phyloP scores from a whole-genome alignment of 805 yeast genomes.

The Debaryomyces hansenii region DNA sequence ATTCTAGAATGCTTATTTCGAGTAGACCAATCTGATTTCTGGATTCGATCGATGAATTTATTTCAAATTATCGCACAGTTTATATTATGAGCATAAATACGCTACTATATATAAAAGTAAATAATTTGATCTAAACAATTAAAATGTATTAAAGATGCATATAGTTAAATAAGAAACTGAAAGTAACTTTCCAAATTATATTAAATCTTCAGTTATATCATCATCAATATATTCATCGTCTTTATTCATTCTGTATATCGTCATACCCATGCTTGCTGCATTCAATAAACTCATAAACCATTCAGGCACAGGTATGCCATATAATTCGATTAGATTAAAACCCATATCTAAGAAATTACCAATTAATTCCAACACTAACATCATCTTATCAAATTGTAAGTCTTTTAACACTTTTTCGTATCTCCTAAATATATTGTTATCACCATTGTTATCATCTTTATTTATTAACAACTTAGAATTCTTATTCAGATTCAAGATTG shows the following conservation, averaged over 20 bases:
- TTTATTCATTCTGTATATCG: constrained; percentile 49
- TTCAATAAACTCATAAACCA: constrained; percentile 44
- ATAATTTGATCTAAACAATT: too few relatives aligned
- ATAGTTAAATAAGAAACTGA: too few relatives aligned
- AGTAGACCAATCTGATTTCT: background rate
- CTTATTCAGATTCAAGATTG: constrained; percentile 23
- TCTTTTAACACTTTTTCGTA: constrained; percentile 42
- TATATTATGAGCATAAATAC: background rate
- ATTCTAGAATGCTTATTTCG: background rate
- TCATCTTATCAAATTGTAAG: constrained; percentile 41
- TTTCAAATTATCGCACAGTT: background rate
- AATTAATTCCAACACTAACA: constrained; percentile 39
- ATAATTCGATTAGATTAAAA: constrained; percentile 40
- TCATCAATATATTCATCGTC: constrained; percentile 47
- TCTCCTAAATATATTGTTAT: constrained; percentile 24
- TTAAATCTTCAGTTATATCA: constrained; percentile 41
- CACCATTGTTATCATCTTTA: constrained; percentile 19
- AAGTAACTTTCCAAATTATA: constrained; percentile 13
- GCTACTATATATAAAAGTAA: too few relatives aligned
- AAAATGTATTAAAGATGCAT: too few relatives aligned
- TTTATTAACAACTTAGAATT: constrained; percentile 20
- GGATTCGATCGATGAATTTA: background rate
- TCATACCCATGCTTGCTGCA: constrained; percentile 45
- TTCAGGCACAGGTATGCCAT: constrained; percentile 35
- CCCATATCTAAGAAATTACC: constrained; percentile 43